Percentiles rank a stretch among this genome's conserved stretches.
These are phyloP conservation scores for Pontederia crassipes DNA, from an alignment of 176 grass and related monocot genomes.

Conservation along the genomic window DNA sequence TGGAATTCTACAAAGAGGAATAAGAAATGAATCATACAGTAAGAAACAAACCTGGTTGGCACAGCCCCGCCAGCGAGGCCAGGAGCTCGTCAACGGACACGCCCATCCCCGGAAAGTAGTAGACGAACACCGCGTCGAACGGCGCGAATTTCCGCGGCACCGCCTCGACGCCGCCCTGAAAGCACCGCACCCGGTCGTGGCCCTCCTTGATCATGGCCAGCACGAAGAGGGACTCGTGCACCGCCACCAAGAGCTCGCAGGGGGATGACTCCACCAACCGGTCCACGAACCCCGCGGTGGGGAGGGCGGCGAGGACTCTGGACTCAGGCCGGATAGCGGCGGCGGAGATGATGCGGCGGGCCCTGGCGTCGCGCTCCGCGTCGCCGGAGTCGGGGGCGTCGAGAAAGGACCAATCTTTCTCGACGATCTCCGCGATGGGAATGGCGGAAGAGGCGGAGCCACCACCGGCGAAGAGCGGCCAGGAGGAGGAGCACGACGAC, in stretches of 20 bases:
- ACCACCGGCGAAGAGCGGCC: conserved; percentile 10
- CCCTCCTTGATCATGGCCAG: conserved; percentile 69
- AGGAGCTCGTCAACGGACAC: conserved; percentile 45
- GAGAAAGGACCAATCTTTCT: conserved; percentile 89
- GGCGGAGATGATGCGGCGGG: conserved; percentile 32
- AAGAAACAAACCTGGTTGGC: conserved; percentile 39
- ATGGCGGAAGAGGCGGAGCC: conserved; percentile 19
- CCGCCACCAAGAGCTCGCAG: conserved; percentile 50
- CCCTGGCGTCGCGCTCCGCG: neutral
- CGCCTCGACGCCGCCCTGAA: conserved; percentile 55
- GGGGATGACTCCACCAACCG: conserved; percentile 36
- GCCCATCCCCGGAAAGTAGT: conserved; percentile 87
- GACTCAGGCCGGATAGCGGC: conserved; percentile 35
- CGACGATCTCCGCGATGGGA: conserved; percentile 49
- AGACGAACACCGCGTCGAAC: conserved; percentile 66
- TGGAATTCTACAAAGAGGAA: neutral
- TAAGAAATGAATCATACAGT: conserved; percentile 13
- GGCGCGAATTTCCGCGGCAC: conserved; percentile 56
- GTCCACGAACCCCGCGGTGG: conserved; percentile 45
- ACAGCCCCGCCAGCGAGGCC: conserved; percentile 36
- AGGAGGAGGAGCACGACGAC: neutral
- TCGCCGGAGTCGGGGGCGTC: conserved; percentile 8
- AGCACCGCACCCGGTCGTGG: conserved; percentile 77
- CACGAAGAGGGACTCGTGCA: conserved; percentile 79
- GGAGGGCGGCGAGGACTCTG: conserved; percentile 51